A percentile compares a stretch with the other conserved stretches of the same genome.
Conservation (phyloP, 2,329 filamentous ascomycete species). For the Ceratocystis alfenasii region DNA sequence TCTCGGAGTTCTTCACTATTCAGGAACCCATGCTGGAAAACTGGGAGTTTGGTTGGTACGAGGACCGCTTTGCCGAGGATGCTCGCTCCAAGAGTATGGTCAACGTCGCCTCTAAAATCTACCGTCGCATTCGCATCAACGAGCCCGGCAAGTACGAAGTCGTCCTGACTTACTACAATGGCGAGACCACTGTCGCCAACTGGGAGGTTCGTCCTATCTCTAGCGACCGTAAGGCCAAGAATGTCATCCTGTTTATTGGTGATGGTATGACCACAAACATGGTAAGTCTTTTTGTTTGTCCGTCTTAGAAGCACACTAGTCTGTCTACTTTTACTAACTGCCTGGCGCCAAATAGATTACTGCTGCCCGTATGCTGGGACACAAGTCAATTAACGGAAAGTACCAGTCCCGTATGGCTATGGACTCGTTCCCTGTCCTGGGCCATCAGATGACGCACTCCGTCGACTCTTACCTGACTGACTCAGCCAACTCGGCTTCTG, state of each 20-base stretch:
- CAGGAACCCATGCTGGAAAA: constrained; percentile 61
- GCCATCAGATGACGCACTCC: constrained; percentile 82
- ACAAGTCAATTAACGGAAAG: constrained; percentile 74
- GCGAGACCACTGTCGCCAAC: constrained; percentile 57
- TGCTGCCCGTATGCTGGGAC: constrained; percentile 66
- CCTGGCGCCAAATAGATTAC: constrained; percentile 39
- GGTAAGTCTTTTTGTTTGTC: constrained; percentile 28
- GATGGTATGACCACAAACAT: constrained; percentile 62
- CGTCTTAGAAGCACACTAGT: too few relatives aligned
- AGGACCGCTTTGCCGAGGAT: constrained; percentile 70
- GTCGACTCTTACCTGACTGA: constrained; percentile 79
- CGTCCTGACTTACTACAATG: constrained; percentile 62
- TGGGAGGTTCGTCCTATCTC: constrained; percentile 66
- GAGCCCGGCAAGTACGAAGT: constrained; percentile 71
- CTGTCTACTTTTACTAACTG: not conserved
- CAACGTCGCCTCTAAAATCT: constrained; percentile 69
- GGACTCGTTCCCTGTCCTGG: constrained; percentile 74
- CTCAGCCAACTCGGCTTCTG: constrained; percentile 72
- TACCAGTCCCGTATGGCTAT: constrained; percentile 65
- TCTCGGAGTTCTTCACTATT: constrained; percentile 56
- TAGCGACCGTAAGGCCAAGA: constrained; percentile 64
- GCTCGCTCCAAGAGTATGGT: constrained; percentile 57
- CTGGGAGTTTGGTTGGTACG: constrained; percentile 77
- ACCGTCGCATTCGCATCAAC: constrained; percentile 61
- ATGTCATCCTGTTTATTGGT: constrained; percentile 75